phyloP scores from a whole-genome alignment of 192 early-diverging fungal species.

The Gamsiella multidivaricata region DNA sequence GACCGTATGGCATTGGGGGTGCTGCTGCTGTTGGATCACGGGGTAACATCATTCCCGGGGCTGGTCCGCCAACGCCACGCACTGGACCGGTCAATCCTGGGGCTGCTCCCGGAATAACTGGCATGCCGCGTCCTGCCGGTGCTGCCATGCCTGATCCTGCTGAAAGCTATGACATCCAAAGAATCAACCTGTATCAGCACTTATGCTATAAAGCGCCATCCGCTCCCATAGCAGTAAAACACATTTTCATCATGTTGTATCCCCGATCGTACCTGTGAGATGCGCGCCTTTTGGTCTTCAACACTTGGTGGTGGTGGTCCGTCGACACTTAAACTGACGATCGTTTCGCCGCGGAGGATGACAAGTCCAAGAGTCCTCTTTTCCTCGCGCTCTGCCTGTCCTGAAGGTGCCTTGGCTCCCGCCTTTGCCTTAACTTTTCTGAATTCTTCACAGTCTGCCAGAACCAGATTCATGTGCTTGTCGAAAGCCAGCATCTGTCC shows the following conservation, averaged over 20 bases:
- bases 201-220: background rate
- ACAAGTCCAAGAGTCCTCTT: conserved; percentile 94
- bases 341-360: conserved; percentile 92
- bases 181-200: background rate
- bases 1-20: conserved; percentile 81
- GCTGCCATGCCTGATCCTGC: conserved; percentile 35
- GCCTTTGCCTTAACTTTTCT: conserved; percentile 89
- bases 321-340: conserved; percentile 92
- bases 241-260: no score
- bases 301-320: conserved; percentile 82
- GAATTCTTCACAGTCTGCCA: conserved; percentile 98
- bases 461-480: conserved; percentile 99
- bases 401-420: conserved; percentile 55
- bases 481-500: conserved; percentile 99
- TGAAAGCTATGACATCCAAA: conserved; percentile 8
- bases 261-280: conserved; percentile 54
- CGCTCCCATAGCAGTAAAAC: no score
- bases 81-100: conserved; percentile 88
- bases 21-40: conserved; percentile 73
- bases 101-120: conserved; percentile 64
- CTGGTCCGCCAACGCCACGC: conserved; percentile 96
- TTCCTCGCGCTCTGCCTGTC: conserved; percentile 76
- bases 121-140: conserved; percentile 66
- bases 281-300: conserved; percentile 60
- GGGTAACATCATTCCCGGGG: conserved; percentile 89